Conservation (phyloP, 2,329 filamentous ascomycete species). For the Exophiala bonariae region DNA sequence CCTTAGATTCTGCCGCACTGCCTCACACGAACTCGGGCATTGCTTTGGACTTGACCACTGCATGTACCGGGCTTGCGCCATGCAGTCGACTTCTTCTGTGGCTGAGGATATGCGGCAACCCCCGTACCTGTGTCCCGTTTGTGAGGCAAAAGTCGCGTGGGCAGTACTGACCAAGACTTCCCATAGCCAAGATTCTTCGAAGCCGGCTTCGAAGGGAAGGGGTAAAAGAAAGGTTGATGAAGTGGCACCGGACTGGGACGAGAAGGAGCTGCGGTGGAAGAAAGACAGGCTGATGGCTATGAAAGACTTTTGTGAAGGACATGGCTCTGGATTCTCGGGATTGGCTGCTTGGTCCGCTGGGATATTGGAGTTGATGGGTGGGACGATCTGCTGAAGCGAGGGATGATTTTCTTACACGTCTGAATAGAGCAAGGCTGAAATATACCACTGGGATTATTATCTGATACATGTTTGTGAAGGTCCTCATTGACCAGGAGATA, state of each 20-base stretch:
- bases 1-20: conserved; percentile 56
- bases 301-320: conserved; percentile 2
- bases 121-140: conserved; percentile 63
- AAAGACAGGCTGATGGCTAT: background rate
- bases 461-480: too few species aligned
- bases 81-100: conserved; percentile 61
- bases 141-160: conserved; percentile 54
- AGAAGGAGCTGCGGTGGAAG: background rate
- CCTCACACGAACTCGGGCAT: conserved; percentile 66
- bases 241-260: background rate
- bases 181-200: background rate
- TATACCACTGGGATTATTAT: too few species aligned
- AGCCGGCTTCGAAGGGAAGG: background rate
- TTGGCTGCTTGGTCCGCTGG: background rate
- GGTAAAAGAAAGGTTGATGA: background rate
- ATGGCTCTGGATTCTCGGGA: background rate
- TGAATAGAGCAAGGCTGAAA: too few species aligned
- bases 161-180: conserved; percentile 12
- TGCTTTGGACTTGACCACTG: conserved; percentile 69
- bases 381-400: background rate
- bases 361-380: conserved; percentile 1
- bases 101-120: conserved; percentile 63
- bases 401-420: too few species aligned
- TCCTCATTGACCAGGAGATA: too few species aligned
- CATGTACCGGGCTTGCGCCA: conserved; percentile 57